Evolutionary conservation across 139 green algal genomes (phyloP).

Genomic region (Zygnema cylindricum): DNA sequence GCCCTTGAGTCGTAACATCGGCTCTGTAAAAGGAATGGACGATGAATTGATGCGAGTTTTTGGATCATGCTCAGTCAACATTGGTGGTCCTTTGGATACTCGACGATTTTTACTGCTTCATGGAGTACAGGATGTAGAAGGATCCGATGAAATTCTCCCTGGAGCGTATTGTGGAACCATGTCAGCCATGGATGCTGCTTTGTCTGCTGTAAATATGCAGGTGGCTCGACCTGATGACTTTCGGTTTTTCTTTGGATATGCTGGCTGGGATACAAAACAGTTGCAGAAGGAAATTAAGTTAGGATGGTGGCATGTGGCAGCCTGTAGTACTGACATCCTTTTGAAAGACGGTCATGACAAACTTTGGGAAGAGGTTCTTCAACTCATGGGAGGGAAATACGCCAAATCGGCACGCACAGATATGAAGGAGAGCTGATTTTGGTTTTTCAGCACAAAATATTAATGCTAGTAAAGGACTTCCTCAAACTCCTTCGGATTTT

Average conservation of each 20-base stretch:
- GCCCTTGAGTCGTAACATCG: background rate
- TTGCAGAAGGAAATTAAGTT: constrained; percentile 41
- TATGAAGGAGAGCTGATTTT: background rate
- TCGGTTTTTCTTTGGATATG: constrained; percentile 46
- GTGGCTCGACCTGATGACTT: constrained; percentile 35
- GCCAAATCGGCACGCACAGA: background rate
- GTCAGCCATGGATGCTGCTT: constrained; percentile 16
- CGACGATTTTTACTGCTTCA: constrained; percentile 40
- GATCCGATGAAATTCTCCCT: constrained; percentile 34
- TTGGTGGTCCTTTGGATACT: constrained; percentile 42
- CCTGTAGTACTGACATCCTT: constrained; percentile 44
- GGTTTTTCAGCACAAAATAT: background rate
- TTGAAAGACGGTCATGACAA: constrained; percentile 3
- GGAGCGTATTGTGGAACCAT: constrained; percentile 20
- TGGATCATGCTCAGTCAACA: constrained; percentile 41
- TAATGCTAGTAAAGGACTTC: no score
- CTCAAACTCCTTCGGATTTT: no score
- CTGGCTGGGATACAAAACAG: constrained; percentile 43
- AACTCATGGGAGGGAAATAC: constrained; percentile 48
- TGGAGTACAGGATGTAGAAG: background rate
- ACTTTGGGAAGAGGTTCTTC: constrained; percentile 37
- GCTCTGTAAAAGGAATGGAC: constrained; percentile 17
- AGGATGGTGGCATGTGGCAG: constrained; percentile 55
- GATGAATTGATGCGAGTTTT: constrained; percentile 27
- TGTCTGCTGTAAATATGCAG: constrained; percentile 16